Percentiles rank a stretch among this genome's conserved stretches.
Conservation (phyloP, 2,329 filamentous ascomycete species). For the Aspergillus thermomutatus region DNA sequence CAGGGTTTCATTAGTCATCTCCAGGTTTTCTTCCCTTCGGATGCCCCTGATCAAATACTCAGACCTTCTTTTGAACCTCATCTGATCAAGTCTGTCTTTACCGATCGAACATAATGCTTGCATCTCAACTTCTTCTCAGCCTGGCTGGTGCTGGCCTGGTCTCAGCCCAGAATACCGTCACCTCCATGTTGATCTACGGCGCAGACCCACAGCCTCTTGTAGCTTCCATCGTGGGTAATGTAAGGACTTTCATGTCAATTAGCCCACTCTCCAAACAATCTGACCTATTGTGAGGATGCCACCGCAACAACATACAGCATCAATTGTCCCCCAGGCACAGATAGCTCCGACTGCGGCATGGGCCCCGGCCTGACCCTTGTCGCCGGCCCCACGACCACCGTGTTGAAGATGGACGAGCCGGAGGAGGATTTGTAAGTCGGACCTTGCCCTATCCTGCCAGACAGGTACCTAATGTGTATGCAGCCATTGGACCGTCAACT, state of each 20-base stretch:
- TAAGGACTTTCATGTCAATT: slow-evolving; percentile 4
- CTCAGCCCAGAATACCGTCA: slow-evolving; percentile 17
- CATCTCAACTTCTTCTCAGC: slow-evolving; percentile 7
- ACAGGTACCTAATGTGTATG: not conserved
- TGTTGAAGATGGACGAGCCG: slow-evolving; percentile 9
- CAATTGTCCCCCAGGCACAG: slow-evolving; percentile 21
- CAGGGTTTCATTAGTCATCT: too few relatives aligned
- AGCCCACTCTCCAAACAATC: not conserved
- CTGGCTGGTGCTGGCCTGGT: slow-evolving; percentile 17
- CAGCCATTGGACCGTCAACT: slow-evolving; percentile 14
- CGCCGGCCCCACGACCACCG: slow-evolving; percentile 11
- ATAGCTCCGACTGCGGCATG: slow-evolving; percentile 24
- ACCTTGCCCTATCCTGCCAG: too few relatives aligned
- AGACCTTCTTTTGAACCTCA: not conserved
- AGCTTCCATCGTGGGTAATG: slow-evolving; percentile 24
- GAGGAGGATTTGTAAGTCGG: slow-evolving; percentile 7
- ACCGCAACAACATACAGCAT: slow-evolving; percentile 26
- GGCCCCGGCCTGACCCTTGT: slow-evolving; percentile 23
- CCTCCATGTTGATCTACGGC: slow-evolving; percentile 24
- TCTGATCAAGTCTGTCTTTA: not conserved
- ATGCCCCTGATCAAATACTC: not conserved
- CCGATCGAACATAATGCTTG: not conserved
- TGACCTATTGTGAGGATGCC: slow-evolving; percentile 13
- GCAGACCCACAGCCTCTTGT: slow-evolving; percentile 21
- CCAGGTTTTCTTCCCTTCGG: too few relatives aligned